Conservation (phyloP, 345 rosid species). For the Mercurialis annua region DNA sequence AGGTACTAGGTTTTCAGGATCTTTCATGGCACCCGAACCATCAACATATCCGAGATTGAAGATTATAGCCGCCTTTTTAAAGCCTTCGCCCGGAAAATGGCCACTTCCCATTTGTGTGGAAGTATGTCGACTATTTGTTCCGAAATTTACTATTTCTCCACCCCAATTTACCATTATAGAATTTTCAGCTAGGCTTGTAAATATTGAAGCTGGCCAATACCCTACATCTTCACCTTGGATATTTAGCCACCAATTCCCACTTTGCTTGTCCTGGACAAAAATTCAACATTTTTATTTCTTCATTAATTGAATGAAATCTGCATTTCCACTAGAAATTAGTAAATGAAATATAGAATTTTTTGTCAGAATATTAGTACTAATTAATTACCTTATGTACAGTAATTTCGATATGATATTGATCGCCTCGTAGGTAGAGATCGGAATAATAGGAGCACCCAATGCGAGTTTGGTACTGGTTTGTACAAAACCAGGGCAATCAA, state of each 20-base stretch:
- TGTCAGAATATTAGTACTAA: too few species aligned
- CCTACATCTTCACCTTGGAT: neutral
- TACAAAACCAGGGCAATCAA: constrained; percentile 35
- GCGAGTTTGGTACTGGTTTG: neutral
- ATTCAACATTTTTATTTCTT: neutral
- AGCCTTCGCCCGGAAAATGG: constrained; percentile 17
- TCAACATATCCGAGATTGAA: neutral
- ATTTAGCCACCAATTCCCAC: constrained; percentile 10
- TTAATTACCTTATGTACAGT: constrained; percentile 17
- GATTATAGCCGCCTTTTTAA: neutral
- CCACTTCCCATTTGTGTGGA: constrained; percentile 24
- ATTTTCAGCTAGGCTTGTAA: neutral
- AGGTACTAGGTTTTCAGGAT: neutral
- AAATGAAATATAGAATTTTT: too few species aligned
- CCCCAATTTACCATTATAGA: neutral
- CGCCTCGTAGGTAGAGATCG: constrained; percentile 20
- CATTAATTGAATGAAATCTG: neutral
- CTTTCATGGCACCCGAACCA: neutral
- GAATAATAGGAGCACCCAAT: constrained; percentile 9
- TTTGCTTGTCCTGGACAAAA: constrained; percentile 1
- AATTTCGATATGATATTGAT: constrained; percentile 7
- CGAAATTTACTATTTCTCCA: neutral
- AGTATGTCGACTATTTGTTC: neutral
- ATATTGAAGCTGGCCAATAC: constrained; percentile 15
- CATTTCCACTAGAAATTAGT: neutral